Base-by-base conservation (phyloP, 2,329 filamentous ascomycete genomes). In the Pleomassaria siparia region DNA sequence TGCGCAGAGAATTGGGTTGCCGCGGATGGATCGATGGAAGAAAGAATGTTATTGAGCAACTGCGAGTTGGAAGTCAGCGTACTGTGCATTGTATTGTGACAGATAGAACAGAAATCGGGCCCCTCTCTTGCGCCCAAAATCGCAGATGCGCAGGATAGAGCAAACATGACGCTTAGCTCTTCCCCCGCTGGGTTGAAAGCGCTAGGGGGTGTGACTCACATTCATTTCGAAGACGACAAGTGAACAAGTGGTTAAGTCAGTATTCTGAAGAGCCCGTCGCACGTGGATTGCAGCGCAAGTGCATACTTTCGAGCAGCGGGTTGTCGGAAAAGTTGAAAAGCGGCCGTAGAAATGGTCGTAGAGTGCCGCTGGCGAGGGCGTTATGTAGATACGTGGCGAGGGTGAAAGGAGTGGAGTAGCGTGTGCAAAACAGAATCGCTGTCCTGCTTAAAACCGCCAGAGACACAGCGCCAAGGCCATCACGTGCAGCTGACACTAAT, bases 31-130 rank as follows among this genome's bases (percentile, higher is more conserved):
- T 69, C 66, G 53, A 72, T 67, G 50, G 66, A 67, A 16, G 66
- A 69, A 49, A 72, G 67, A 45, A 72, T 59, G 46, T 67, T 63
- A 55, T 65, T 66, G 47, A 73, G 65, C 25, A 54, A 53, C 56
- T 60, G 46, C 13, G 28, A 40, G 40, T 16, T 24, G 16, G 8
- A 20, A 22, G 51, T 51, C 36, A 53, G 35, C 35, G 13, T 22
- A n/a, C 13, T 37, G 20, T 13, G 24, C 6, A 18, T 37, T 37
- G 18, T 7, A 9, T 15, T 13, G 7, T 2, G 29, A 22, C 24
- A n/a, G 24, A 24, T 12, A 30, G 29, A 44, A 21, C 32, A 21
- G 35, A 13, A 13, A 15, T 37, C 18, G 35, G 20, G 20, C 35
- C 35, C 35, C 35, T 8, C 15, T 13, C 24, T 20, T 22, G 21